A percentile compares a stretch with the other conserved stretches of the same genome.
These are phyloP conservation scores for Margaritispora aquatica DNA, from an alignment of 495 filamentous ascomycete species.

Conservation along the genomic window DNA sequence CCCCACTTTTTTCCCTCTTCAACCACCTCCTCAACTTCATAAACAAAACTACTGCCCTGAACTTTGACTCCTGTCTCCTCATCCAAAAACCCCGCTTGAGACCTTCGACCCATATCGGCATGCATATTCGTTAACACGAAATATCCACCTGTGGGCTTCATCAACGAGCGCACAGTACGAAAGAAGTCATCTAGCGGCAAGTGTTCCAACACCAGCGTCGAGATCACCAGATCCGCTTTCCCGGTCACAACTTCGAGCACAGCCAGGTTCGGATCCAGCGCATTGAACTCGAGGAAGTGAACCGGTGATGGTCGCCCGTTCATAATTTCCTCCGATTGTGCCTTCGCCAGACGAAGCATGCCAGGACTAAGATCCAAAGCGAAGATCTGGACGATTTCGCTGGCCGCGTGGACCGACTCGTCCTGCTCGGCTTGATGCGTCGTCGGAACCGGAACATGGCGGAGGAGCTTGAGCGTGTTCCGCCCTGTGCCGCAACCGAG, in stretches of 20 bases:
- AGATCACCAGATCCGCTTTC: constrained; percentile 36
- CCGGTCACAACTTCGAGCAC: constrained; percentile 27
- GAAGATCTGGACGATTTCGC: constrained; percentile 25
- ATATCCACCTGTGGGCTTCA: constrained; percentile 37
- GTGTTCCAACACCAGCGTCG: constrained; percentile 67
- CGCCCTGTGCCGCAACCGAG: constrained; percentile 68
- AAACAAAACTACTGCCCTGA: constrained; percentile 53
- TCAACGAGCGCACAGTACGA: constrained; percentile 35
- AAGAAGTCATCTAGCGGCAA: constrained; percentile 55
- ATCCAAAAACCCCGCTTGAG: constrained; percentile 64
- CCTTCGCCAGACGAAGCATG: constrained; percentile 26
- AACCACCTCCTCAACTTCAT: constrained; percentile 49
- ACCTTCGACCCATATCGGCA: constrained; percentile 55
- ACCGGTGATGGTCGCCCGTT: not conserved
- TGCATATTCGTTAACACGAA: constrained; percentile 72
- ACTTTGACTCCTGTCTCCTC: constrained; percentile 51
- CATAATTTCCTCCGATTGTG: constrained; percentile 1
- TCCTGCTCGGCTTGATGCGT: not conserved
- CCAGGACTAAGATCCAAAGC: constrained; percentile 45
- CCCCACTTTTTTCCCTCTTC: constrained; percentile 45
- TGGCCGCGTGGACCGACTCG: not conserved
- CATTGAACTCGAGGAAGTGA: constrained; percentile 18
- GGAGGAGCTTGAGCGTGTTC: constrained; percentile 54
- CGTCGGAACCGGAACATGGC: too few species aligned
- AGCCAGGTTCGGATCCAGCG: constrained; percentile 1